These are phyloP conservation scores for Mycena maculata DNA, from an alignment of 768 basidiomycete genomes.

Conservation along the genomic window DNA sequence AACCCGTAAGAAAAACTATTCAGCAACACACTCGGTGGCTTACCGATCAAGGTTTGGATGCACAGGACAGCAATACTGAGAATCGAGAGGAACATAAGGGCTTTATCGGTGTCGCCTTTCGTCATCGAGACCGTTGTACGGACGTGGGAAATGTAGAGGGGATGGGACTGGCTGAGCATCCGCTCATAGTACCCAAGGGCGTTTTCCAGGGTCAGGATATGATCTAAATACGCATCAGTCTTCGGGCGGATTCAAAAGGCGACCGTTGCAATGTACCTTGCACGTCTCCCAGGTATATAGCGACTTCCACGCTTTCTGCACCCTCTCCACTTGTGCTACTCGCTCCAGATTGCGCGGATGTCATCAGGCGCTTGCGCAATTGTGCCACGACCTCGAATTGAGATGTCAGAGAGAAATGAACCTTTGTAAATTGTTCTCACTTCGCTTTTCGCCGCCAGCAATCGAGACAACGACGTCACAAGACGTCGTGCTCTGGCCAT, in stretches of 20 bases:
- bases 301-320: conserved; percentile 79
- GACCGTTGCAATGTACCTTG: conserved; percentile 67
- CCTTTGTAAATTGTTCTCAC: background rate
- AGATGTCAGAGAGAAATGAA: background rate
- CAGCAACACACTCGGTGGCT: conserved; percentile 32
- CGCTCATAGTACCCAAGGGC: conserved; percentile 88
- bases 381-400: conserved; percentile 80
- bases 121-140: conserved; percentile 68
- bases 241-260: background rate
- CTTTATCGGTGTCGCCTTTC: conserved; percentile 72
- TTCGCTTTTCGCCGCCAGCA: conserved; percentile 74
- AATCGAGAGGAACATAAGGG: conserved; percentile 73
- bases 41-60: conserved; percentile 66
- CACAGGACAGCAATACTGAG: conserved; percentile 68
- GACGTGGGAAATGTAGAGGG: conserved; percentile 85
- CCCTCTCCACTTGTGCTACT: conserved; percentile 59
- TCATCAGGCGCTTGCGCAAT: conserved; percentile 78
- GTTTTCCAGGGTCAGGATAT: conserved; percentile 89
- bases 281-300: conserved; percentile 91
- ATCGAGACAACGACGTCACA: conserved; percentile 80
- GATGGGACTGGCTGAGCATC: conserved; percentile 88
- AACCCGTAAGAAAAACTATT: background rate
- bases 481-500: conserved; percentile 85
- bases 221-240: conserved; percentile 65
- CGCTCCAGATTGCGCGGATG: conserved; percentile 46